Base-by-base conservation (phyloP, 106 monocot species). In the Agapanthus africanus region DNA sequence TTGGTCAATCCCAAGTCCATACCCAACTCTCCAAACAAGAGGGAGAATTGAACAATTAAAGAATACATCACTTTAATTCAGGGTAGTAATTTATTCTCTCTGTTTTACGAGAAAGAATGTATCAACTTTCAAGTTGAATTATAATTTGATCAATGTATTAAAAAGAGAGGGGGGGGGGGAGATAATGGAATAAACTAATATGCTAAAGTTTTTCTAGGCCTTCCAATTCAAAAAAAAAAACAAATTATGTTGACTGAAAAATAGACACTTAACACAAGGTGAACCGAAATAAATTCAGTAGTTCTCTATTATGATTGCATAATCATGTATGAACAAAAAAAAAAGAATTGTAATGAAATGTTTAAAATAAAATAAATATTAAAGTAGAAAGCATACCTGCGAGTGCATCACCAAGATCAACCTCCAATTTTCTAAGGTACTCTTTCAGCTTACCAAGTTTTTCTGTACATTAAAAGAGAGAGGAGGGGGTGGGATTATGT, bases 401-500 rank as follows among this genome's bases (percentile, higher is more conserved):
- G 36, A 74, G 63, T 33, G 62, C 35, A 71, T 77, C 50, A 18
- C 15, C 30, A 9, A 81, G 38, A 46, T 76, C 69, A 65, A 61
- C 49, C 39, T 81, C 75, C 46, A 80, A 69, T 32, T 79, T 75
- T 46, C 44, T 75, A 10, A 76, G 63, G 16, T 75, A 11, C 49
- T 65, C 59, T 70, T 79, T 88, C 6, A 84, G 56, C 26, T 70
- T 37, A 14, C 46, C 38, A 63, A 84, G 66, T 59, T 81, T 76
- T 44, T 79, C 87, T 88, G 78, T 38, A 83, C 10, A 30, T 57
- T 10, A 30, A 57, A 57, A 57, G 13, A 57, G 15, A 30, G 16
- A 57, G n/a, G n/a, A n/a, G n/a, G n/a, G n/a, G n/a, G n/a, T n/a
- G n/a, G 56, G 31, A 57, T 13, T 14, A 4, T 57, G 27, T 57